phyloP scores from a whole-genome alignment of 768 basidiomycete species.

The Daedalea quercina region DNA sequence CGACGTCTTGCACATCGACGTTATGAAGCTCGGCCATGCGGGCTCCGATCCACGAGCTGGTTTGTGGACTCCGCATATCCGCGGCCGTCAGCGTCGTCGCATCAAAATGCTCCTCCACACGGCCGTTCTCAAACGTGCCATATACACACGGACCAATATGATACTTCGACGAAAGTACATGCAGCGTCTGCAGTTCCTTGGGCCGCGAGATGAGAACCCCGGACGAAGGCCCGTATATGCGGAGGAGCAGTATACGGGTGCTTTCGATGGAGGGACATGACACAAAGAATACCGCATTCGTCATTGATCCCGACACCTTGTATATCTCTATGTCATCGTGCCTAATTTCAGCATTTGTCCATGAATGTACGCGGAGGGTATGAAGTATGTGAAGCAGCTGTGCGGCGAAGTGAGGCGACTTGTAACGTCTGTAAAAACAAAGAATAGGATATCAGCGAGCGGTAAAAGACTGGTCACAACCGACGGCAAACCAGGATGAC shows the following conservation, averaged over 20 bases:
- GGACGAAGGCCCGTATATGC: constrained; percentile 89
- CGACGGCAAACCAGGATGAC: constrained; percentile 28
- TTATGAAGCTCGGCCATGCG: constrained; percentile 95
- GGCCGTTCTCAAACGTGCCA: constrained; percentile 93
- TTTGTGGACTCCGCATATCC: constrained; percentile 70
- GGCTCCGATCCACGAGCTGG: constrained; percentile 84
- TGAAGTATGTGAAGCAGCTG: constrained; percentile 51
- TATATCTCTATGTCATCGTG: constrained; percentile 50
- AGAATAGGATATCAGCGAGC: constrained; percentile 22
- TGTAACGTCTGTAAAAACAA: constrained; percentile 49
- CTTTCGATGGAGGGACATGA: constrained; percentile 52
- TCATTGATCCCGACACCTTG: constrained; percentile 88
- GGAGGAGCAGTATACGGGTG: constrained; percentile 69
- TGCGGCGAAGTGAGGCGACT: constrained; percentile 45
- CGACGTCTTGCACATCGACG: constrained; percentile 73
- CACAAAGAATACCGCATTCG: constrained; percentile 96
- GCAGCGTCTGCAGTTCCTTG: constrained; percentile 81
- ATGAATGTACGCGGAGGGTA: constrained; percentile 49
- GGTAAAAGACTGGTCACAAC: constrained; percentile 28
- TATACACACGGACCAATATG: constrained; percentile 87
- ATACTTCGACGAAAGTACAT: constrained; percentile 83
- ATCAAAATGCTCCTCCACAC: constrained; percentile 93
- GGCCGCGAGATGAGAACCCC: constrained; percentile 82
- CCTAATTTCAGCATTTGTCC: constrained; percentile 43
- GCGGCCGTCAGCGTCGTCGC: constrained; percentile 71